Base-by-base conservation (phyloP, 2,329 filamentous ascomycete species). In the Diplodia corticola region DNA sequence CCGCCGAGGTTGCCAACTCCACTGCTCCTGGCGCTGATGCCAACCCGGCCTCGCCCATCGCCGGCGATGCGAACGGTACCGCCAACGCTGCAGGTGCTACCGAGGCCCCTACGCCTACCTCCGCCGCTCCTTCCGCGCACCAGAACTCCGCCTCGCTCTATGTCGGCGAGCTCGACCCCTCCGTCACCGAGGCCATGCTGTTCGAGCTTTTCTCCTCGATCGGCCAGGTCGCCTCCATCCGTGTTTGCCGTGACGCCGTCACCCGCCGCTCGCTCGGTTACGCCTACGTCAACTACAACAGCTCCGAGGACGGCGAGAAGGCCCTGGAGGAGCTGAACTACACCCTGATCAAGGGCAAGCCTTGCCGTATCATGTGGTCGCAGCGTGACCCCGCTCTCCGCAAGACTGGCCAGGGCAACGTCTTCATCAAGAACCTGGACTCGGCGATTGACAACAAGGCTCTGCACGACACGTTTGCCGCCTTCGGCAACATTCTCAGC, bases 341-440 rank as follows among this genome's bases (percentile, higher is more conserved):
- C 86, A 99, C 95, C 70, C 85, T 97, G 75, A 98, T 99, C 86
- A 98, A 98, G 88, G 93, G 93, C 75, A 93, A 91, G 78, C 94
- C 95, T 68, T 99, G 95, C 91, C 94, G 95, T 78, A 99, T 99
- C 84, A 99, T 99, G 95, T 99, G 95, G 95, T 99, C 95, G 71
- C 95, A 99, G 88, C 95, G 95, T 81, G 95, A 99, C 82, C 95
- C 95, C 72, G 94, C 94, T 79, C 89, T 99, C 75, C 95, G 95
- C 85, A 99, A 99, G 90, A 99, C 93, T 73, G 95, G 95, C 72
- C 93, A 97, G 84, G 95, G 95, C 80, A 99, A 99, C 79, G 94
- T 99, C 75, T 99, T 99, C 88, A 99, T 99, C 88, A 99, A 99
- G 90, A 99, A 99, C 85, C 86, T 99, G 72, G 95, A 99, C 81